phyloP scores from a whole-genome alignment of 257 asterid genomes.

The Mitragyna speciosa region DNA sequence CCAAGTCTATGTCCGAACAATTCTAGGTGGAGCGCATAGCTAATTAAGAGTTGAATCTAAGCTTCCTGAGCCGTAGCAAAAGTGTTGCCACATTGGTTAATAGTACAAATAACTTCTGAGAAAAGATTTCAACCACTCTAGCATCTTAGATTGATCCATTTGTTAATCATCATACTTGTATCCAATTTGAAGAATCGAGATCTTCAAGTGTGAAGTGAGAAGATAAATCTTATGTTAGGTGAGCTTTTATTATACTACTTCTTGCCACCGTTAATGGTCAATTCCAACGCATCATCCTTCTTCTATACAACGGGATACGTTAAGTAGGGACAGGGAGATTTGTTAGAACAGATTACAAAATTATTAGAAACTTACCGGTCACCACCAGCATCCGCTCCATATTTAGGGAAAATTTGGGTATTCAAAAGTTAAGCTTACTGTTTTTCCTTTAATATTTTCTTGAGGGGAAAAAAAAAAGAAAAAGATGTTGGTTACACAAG shows the following conservation, averaged over 20 bases:
- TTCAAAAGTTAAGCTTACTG: too few relatives aligned
- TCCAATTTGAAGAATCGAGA: neutral
- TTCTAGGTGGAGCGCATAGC: neutral
- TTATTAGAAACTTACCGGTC: too few relatives aligned
- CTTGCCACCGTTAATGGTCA: neutral
- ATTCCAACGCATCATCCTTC: neutral
- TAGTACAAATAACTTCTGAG: neutral
- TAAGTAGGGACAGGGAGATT: too few relatives aligned
- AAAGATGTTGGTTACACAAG: too few relatives aligned
- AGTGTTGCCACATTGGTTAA: too few relatives aligned
- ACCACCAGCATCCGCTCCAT: too few relatives aligned
- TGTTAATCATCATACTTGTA: neutral
- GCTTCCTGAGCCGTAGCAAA: too few relatives aligned
- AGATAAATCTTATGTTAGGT: slow-evolving; percentile 2
- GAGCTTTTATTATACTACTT: neutral
- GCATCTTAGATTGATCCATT: neutral
- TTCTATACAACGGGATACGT: neutral
- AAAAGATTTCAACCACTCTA: neutral
- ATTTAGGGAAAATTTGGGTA: too few relatives aligned
- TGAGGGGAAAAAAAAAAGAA: too few relatives aligned
- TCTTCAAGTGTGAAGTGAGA: neutral
- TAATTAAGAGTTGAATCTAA: neutral
- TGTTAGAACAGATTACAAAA: too few relatives aligned
- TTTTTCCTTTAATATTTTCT: too few relatives aligned
- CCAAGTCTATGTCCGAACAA: too few relatives aligned